These are phyloP conservation scores for Trypanosoma melophagium DNA, from an alignment of 208 protist genomes.

Conservation along the genomic window DNA sequence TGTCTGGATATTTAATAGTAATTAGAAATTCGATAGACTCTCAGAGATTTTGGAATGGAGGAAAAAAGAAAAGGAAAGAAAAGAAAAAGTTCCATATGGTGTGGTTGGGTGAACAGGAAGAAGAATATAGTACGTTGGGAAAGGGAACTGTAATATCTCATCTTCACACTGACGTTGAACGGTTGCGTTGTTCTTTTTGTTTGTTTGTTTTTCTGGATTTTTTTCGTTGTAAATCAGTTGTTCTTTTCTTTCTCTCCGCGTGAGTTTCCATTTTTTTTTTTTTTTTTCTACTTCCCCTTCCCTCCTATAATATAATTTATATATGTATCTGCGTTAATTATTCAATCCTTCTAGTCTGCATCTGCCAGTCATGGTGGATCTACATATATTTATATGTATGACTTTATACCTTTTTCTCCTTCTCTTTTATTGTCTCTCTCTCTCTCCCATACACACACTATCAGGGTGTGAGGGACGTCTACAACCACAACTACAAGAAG, in stretches of 20 bases:
- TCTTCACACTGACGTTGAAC: too few relatives aligned
- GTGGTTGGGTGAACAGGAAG: too few relatives aligned
- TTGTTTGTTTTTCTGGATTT: conserved; percentile 10
- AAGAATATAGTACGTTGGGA: too few relatives aligned
- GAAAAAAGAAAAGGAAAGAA: too few relatives aligned
- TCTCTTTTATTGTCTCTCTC: conserved; percentile 7
- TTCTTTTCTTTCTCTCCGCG: conserved; percentile 15
- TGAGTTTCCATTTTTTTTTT: conserved; percentile 2
- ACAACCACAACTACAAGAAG: too few relatives aligned
- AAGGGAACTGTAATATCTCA: neutral
- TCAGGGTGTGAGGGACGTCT: too few relatives aligned
- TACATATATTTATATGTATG: conserved; percentile 6
- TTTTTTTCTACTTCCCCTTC: conserved; percentile 6
- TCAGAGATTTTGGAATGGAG: too few relatives aligned
- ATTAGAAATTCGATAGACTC: too few relatives aligned
- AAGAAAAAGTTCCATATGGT: too few relatives aligned
- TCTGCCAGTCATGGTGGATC: neutral
- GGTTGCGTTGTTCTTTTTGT: conserved; percentile 2
- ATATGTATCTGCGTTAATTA: neutral
- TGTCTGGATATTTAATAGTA: too few relatives aligned
- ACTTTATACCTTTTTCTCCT: neutral
- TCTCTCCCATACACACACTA: neutral
- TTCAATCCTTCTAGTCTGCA: neutral
- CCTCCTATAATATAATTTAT: neutral
- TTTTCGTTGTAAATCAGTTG: conserved; percentile 3